phyloP scores from a whole-genome alignment of 2,329 filamentous ascomycete species.

The Exophiala calicioides region DNA sequence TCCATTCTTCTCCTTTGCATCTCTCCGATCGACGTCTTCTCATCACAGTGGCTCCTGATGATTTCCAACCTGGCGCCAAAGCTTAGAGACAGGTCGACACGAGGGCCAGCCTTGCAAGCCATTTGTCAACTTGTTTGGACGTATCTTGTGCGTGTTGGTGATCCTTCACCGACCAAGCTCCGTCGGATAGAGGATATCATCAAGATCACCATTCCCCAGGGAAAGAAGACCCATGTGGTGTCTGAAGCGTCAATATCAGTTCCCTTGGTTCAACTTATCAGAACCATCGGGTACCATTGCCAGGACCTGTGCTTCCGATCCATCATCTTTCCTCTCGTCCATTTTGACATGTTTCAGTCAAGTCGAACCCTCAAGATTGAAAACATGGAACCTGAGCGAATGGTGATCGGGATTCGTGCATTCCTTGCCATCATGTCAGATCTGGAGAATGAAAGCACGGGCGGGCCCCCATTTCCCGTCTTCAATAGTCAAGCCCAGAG shows the following conservation, averaged over 20 bases:
- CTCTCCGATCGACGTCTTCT: conserved; percentile 80
- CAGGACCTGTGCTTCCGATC: conserved; percentile 90
- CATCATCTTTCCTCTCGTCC: conserved; percentile 93
- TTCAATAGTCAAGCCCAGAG: conserved; percentile 46
- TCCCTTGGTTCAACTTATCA: conserved; percentile 87
- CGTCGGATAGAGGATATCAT: conserved; percentile 89
- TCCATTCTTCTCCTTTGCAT: conserved; percentile 85
- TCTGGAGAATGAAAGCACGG: conserved; percentile 77
- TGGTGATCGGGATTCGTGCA: conserved; percentile 94
- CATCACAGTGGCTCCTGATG: conserved; percentile 81
- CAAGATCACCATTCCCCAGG: conserved; percentile 76
- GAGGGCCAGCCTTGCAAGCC: conserved; percentile 80
- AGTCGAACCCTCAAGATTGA: conserved; percentile 81
- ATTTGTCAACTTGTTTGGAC: conserved; percentile 92
- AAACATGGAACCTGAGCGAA: conserved; percentile 90
- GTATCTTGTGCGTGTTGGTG: conserved; percentile 82
- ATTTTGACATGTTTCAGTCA: conserved; percentile 80
- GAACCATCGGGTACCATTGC: conserved; percentile 90
- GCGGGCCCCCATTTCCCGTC: conserved; percentile 79
- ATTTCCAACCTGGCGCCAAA: conserved; percentile 75
- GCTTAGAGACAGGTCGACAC: conserved; percentile 78
- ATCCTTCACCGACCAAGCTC: conserved; percentile 65
- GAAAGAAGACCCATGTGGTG: conserved; percentile 77
- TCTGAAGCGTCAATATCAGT: conserved; percentile 83
- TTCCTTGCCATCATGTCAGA: conserved; percentile 93